Evolutionary conservation across 176 grass and related monocot species (phyloP).

Genomic region (Phoenix dactylifera): DNA sequence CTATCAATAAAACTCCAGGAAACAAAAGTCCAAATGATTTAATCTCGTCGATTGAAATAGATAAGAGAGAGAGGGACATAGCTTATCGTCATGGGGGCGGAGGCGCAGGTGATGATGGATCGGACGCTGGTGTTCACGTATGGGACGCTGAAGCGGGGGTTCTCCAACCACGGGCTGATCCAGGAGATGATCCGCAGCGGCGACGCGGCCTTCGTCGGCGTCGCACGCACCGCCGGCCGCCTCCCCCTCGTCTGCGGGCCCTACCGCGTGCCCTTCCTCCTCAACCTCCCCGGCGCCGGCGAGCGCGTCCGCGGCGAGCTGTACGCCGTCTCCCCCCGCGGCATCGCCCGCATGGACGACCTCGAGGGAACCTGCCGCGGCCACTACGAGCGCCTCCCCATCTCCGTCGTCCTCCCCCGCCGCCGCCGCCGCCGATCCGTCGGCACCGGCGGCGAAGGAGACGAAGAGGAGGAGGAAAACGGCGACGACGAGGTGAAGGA

Average conservation of each 20-base stretch:
- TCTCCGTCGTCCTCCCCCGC: constrained; percentile 27
- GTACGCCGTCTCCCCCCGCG: constrained; percentile 44
- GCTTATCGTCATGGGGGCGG: neutral
- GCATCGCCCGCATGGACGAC: constrained; percentile 59
- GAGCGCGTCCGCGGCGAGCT: constrained; percentile 62
- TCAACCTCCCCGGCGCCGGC: constrained; percentile 45
- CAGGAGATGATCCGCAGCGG: constrained; percentile 39
- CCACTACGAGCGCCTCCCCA: constrained; percentile 72
- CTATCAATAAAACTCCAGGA: too few species aligned
- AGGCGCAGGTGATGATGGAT: neutral
- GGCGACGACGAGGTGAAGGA: constrained; percentile 6
- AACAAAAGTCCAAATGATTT: too few species aligned
- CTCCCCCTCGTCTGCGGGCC: constrained; percentile 82
- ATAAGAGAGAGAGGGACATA: too few species aligned
- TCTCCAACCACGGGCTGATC: constrained; percentile 72
- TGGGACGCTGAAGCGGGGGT: constrained; percentile 83
- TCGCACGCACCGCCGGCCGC: constrained; percentile 24
- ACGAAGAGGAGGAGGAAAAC: neutral
- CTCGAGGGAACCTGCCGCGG: constrained; percentile 51
- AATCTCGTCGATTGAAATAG: too few species aligned
- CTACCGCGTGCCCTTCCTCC: constrained; percentile 93
- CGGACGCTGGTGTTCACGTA: constrained; percentile 75
- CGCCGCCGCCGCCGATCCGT: too few species aligned
- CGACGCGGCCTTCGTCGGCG: constrained; percentile 45
- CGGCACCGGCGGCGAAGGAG: too few species aligned